phyloP scores from a whole-genome alignment of 108 stramenopile genomes.

The Cylindrotheca fusiformis region DNA sequence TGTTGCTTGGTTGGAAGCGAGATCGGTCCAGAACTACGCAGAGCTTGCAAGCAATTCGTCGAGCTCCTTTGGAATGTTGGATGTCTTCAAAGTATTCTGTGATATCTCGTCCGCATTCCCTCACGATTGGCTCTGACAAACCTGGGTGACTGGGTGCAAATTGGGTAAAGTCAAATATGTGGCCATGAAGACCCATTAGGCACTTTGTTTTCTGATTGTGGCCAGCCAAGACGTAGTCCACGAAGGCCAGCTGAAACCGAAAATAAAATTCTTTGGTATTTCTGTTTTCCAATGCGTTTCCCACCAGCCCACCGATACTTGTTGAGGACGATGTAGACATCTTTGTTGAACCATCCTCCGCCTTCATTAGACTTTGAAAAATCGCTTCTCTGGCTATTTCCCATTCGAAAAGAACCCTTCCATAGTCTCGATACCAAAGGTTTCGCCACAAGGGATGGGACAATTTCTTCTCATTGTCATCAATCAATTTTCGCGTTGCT shows the following conservation, averaged over 20 bases:
- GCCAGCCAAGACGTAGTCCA: constrained; percentile 30
- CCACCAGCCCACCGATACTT: constrained; percentile 14
- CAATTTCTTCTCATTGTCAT: neutral
- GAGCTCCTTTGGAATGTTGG: constrained; percentile 53
- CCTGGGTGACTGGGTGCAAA: constrained; percentile 77
- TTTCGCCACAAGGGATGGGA: constrained; percentile 33
- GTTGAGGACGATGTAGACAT: neutral
- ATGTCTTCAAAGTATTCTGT: constrained; percentile 75
- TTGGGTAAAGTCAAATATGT: constrained; percentile 68
- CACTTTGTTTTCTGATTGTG: constrained; percentile 43
- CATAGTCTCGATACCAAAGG: constrained; percentile 47
- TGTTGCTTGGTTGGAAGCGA: neutral
- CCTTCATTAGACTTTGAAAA: constrained; percentile 14
- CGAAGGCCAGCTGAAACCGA: constrained; percentile 3
- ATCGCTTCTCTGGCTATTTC: constrained; percentile 39
- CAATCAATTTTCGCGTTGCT: neutral
- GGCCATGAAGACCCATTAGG: constrained; percentile 69
- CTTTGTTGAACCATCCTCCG: neutral
- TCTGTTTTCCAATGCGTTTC: neutral
- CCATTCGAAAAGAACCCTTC: constrained; percentile 40
- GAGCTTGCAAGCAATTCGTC: constrained; percentile 33
- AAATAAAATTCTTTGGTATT: constrained; percentile 24
- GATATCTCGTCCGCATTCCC: constrained; percentile 73
- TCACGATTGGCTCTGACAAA: constrained; percentile 66
- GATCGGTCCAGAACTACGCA: constrained; percentile 28